Conservation (phyloP, 176 grass and related monocot genomes). For the Oryza australiensis region DNA sequence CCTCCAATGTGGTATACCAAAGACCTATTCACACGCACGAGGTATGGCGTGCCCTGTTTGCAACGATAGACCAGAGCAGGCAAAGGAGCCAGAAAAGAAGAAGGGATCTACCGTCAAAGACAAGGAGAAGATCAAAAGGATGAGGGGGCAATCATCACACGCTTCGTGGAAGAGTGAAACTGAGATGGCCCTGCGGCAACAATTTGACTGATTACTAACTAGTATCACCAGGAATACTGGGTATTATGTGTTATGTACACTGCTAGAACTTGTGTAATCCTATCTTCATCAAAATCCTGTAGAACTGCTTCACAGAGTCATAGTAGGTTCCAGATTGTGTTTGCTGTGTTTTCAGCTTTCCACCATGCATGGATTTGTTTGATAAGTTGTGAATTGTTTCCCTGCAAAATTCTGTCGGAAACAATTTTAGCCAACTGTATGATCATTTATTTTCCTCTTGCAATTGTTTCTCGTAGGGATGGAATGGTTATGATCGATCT, state of each 20-base stretch:
- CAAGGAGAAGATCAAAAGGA: constrained; percentile 95
- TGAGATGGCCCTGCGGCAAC: constrained; percentile 86
- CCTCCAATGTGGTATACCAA: constrained; percentile 86
- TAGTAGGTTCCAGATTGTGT: no score
- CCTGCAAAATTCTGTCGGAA: no score
- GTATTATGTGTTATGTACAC: not conserved
- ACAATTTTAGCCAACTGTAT: no score
- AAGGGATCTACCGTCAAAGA: constrained; percentile 74
- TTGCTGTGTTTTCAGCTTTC: no score
- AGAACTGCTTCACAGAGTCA: no score
- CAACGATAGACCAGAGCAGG: constrained; percentile 52
- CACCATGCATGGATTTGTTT: no score
- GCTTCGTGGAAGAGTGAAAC: constrained; percentile 97
- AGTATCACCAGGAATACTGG: no score
- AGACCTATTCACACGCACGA: constrained; percentile 70
- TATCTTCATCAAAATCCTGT: not conserved
- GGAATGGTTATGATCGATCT: no score
- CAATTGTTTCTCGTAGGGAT: no score
- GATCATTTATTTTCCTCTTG: no score
- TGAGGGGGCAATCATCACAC: constrained; percentile 81
- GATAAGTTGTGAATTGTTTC: no score
- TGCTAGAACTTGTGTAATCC: not conserved
- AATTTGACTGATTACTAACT: constrained; percentile 70
- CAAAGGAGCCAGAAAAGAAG: constrained; percentile 68
- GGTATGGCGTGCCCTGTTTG: constrained; percentile 87